Percentiles rank a stretch among this genome's conserved stretches.
These are phyloP conservation scores for Boletus vermiculosoides DNA, from an alignment of 768 basidiomycete species.

Conservation along the genomic window DNA sequence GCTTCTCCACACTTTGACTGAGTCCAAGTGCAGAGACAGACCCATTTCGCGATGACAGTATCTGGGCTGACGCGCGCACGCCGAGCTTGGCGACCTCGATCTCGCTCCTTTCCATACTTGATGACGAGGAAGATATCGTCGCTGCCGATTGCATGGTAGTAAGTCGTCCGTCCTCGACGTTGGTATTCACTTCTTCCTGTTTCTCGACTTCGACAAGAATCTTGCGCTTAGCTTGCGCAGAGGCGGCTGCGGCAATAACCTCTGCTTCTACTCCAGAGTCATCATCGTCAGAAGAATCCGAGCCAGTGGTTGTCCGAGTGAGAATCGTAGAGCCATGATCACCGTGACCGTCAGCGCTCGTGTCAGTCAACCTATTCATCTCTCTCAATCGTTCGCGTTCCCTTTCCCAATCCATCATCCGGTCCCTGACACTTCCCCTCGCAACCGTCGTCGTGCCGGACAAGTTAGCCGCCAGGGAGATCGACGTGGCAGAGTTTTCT, in stretches of 20 bases:
- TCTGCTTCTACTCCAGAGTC: slow-evolving; percentile 27
- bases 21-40: slow-evolving; percentile 19
- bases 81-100: slow-evolving; percentile 32
- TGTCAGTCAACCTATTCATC: slow-evolving; percentile 61
- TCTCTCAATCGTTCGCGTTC: slow-evolving; percentile 69
- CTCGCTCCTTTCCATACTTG: slow-evolving; percentile 27
- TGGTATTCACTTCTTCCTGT: not conserved
- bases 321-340: slow-evolving; percentile 31
- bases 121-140: slow-evolving; percentile 19
- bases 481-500: slow-evolving; percentile 6
- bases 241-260: slow-evolving; percentile 22
- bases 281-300: slow-evolving; percentile 28
- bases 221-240: slow-evolving; percentile 7
- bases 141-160: slow-evolving; percentile 13
- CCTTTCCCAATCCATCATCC: slow-evolving; percentile 75
- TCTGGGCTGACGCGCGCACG: slow-evolving; percentile 30
- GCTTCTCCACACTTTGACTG: slow-evolving; percentile 10
- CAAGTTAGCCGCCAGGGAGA: slow-evolving; percentile 19
- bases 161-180: slow-evolving; percentile 5
- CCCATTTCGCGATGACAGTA: slow-evolving; percentile 25
- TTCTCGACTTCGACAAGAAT: not conserved
- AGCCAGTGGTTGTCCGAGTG: slow-evolving; percentile 14
- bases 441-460: slow-evolving; percentile 15
- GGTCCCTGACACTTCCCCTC: slow-evolving; percentile 45
- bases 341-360: slow-evolving; percentile 43